Base-by-base conservation (phyloP, 805 yeast species). In the Candida pseudoglaebosa region DNA sequence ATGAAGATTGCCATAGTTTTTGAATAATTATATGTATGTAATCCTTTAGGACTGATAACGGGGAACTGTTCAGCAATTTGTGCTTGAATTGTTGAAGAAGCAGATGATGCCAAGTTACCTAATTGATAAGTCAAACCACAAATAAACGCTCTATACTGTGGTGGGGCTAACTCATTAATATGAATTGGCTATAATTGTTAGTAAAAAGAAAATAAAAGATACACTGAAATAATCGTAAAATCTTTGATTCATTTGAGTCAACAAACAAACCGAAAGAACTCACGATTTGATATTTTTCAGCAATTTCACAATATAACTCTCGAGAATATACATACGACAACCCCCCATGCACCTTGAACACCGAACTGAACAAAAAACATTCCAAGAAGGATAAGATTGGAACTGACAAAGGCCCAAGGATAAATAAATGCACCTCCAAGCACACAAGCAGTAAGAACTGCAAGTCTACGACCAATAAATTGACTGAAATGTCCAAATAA, bases 271-370 rank as follows among this genome's bases (percentile, higher is more conserved):
- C n/a, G n/a, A n/a, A n/a, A n/a, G n/a, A n/a, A n/a, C n/a, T n/a
- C n/a, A n/a, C n/a, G n/a, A n/a, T n/a, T n/a, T n/a, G n/a, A n/a
- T n/a, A n/a, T n/a, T n/a, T n/a, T n/a, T n/a, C n/a, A n/a, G n/a
- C n/a, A n/a, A n/a, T n/a, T n/a, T n/a, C n/a, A n/a, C n/a, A n/a
- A n/a, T n/a, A n/a, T n/a, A n/a, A n/a, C n/a, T n/a, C n/a, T n/a
- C n/a, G n/a, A n/a, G n/a, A 8, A 22, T 22, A 12, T 22, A 22
- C 26, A 22, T 22, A 22, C 26, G 9, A 77, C 68, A 34, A 82
- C 76, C 44, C 89, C 88, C 84, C 86, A 83, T 4, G 80, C 80
- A 24, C 87, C 89, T 65, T 79, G 82, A 4, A 82, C 83, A 39
- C 76, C 73, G 50, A 75, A 73, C 53, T 80, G 84, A 52, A 80